A percentile compares a stretch with the other conserved stretches of the same genome.
phyloP scores from a whole-genome alignment of 2,329 filamentous ascomycete genomes.

The Diaporthe citriasiana region DNA sequence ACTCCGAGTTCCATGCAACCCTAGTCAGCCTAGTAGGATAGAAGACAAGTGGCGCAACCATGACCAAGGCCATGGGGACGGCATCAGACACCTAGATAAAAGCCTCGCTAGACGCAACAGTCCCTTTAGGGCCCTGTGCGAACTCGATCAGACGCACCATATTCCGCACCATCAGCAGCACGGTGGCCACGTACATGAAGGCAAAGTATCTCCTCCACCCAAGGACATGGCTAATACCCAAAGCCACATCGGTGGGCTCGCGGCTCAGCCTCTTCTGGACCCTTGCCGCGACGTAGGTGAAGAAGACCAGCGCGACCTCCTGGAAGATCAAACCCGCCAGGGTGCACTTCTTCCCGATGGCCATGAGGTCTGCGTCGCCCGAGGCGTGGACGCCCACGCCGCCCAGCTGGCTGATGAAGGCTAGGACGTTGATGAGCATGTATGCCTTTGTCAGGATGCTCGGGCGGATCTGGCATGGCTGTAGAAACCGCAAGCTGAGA shows the following conservation, averaged over 20 bases:
- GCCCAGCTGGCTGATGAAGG: conserved; percentile 58
- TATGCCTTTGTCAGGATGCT: conserved; percentile 60
- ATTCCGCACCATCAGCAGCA: conserved; percentile 43
- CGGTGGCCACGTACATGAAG: conserved; percentile 42
- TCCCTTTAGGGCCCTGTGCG: conserved; percentile 41
- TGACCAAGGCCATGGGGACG: conserved; percentile 41
- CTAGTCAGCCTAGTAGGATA: conserved; percentile 39
- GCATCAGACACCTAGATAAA: conserved; percentile 43
- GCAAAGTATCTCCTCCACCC: conserved; percentile 44
- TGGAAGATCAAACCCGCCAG: conserved; percentile 40
- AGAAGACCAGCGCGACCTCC: conserved; percentile 38
- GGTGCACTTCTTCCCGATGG: conserved; percentile 35
- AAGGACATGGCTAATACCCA: conserved; percentile 28
- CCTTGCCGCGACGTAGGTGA: conserved; percentile 21
- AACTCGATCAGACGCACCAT: conserved; percentile 45
- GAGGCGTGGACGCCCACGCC: conserved; percentile 47
- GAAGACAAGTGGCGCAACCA: conserved; percentile 42
- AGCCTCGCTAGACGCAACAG: conserved; percentile 36
- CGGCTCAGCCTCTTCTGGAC: conserved; percentile 1
- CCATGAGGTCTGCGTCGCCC: conserved; percentile 34
- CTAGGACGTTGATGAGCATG: conserved; percentile 60
- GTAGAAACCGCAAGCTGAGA: conserved; percentile 9
- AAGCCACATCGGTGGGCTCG: conserved; percentile 4
- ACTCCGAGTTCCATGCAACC: conserved; percentile 14
- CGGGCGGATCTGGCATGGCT: conserved; percentile 48